Conservation (phyloP, 164 flowering plant species). For the Chloranthus sessilifolius region DNA sequence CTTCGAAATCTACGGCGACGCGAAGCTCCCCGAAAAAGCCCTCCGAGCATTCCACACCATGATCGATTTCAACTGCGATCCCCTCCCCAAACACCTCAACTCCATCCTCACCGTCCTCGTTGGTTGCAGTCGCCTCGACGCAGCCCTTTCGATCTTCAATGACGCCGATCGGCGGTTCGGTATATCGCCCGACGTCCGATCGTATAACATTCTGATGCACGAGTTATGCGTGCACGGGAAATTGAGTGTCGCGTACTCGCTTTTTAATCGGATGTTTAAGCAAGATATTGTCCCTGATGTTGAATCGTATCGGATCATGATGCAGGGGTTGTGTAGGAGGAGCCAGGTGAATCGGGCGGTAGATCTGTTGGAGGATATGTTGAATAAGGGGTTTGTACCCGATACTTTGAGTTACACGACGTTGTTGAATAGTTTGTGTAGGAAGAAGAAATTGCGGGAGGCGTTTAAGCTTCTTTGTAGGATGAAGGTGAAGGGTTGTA, state of each 20-base stretch:
- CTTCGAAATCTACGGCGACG: slow-evolving; percentile 52
- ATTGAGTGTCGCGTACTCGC: slow-evolving; percentile 60
- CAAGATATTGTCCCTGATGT: slow-evolving; percentile 65
- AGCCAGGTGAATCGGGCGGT: slow-evolving; percentile 71
- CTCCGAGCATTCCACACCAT: slow-evolving; percentile 50
- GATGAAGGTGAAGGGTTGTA: slow-evolving; percentile 90
- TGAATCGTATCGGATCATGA: slow-evolving; percentile 69
- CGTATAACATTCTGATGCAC: slow-evolving; percentile 76
- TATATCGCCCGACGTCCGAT: slow-evolving; percentile 40
- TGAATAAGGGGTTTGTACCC: slow-evolving; percentile 89
- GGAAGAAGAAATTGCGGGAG: slow-evolving; percentile 85
- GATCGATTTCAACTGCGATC: slow-evolving; percentile 51
- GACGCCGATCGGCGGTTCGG: slow-evolving; percentile 35
- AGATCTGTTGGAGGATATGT: slow-evolving; percentile 81
- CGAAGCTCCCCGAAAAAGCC: slow-evolving; percentile 55
- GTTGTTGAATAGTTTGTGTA: slow-evolving; percentile 82
- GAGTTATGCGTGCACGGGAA: slow-evolving; percentile 57
- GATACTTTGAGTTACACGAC: slow-evolving; percentile 72
- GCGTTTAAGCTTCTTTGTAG: slow-evolving; percentile 95
- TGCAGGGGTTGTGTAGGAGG: slow-evolving; percentile 85
- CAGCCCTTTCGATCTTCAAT: slow-evolving; percentile 65
- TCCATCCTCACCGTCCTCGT: slow-evolving; percentile 48
- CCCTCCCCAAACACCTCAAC: slow-evolving; percentile 59
- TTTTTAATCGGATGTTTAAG: slow-evolving; percentile 78
- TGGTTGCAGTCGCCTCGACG: slow-evolving; percentile 34